Conservation (phyloP, 129 eudicot species). For the Artemisia argyi region DNA sequence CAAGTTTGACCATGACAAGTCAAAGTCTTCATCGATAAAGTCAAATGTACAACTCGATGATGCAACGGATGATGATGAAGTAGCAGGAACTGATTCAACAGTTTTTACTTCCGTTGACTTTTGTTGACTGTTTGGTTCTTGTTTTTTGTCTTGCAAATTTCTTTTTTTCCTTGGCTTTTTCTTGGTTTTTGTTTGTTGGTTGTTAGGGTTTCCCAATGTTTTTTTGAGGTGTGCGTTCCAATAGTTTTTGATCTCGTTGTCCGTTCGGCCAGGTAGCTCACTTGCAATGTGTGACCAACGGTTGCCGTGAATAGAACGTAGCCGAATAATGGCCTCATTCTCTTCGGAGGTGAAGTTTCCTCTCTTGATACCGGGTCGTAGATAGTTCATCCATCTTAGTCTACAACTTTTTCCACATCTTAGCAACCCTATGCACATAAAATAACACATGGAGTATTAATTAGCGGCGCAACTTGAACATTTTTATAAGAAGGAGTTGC, state of each 20-base stretch:
- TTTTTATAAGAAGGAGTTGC: no score
- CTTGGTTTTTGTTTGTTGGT: background rate
- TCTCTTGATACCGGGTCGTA: slow-evolving; percentile 15
- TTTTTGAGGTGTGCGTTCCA: slow-evolving; percentile 31
- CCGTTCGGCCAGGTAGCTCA: slow-evolving; percentile 28
- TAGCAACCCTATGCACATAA: slow-evolving; percentile 6
- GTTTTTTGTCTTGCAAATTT: background rate
- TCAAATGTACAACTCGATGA: slow-evolving; percentile 15
- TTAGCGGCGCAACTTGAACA: no score
- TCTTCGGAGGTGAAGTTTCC: slow-evolving; percentile 20
- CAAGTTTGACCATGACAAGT: slow-evolving; percentile 16
- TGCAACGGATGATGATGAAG: background rate
- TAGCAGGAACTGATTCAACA: background rate
- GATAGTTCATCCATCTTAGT: slow-evolving; percentile 26
- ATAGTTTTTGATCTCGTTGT: slow-evolving; percentile 29
- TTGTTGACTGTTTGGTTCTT: background rate
- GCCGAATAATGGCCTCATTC: slow-evolving; percentile 19
- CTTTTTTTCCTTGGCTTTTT: background rate
- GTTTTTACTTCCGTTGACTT: slow-evolving; percentile 17
- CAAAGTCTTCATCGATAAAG: slow-evolving; percentile 2
- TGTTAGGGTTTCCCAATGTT: background rate
- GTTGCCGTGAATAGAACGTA: slow-evolving; percentile 26
- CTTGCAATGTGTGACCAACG: slow-evolving; percentile 31
- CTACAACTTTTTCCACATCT: slow-evolving; percentile 36
- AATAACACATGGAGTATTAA: no score